These are phyloP conservation scores for Nicotiana sylvestris DNA, from an alignment of 257 asterid species.

Conservation along the genomic window DNA sequence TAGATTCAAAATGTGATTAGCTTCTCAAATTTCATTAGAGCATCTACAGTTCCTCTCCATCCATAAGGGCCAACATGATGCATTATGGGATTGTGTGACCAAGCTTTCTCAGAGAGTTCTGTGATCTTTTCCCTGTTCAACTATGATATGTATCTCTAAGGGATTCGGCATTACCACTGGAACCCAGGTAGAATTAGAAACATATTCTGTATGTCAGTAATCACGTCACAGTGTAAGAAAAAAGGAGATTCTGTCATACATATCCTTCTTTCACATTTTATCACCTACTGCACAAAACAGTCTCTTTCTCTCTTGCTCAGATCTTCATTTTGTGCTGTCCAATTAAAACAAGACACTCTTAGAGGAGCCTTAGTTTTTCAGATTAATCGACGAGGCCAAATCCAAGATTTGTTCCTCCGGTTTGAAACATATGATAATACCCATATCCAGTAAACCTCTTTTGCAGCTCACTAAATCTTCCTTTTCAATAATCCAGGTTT, in stretches of 20 bases:
- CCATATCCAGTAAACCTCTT: neutral
- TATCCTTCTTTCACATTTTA: neutral
- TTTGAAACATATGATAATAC: neutral
- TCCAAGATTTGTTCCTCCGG: neutral
- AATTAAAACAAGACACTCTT: neutral
- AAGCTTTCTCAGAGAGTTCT: neutral
- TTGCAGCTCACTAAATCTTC: neutral
- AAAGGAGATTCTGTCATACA: neutral
- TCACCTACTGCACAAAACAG: neutral
- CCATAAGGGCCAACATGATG: neutral
- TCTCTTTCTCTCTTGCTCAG: neutral
- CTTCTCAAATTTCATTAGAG: neutral
- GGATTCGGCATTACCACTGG: neutral
- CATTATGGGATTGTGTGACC: neutral
- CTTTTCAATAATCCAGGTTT: neutral
- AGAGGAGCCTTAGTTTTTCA: neutral
- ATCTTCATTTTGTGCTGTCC: neutral
- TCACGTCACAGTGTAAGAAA: neutral
- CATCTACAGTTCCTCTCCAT: neutral
- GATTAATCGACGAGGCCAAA: neutral
- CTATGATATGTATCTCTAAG: neutral
- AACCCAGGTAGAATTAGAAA: neutral
- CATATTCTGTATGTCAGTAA: neutral
- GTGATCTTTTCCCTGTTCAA: neutral
- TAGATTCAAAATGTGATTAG: neutral